Evolutionary conservation across 768 basidiomycete species (phyloP).

Genomic region (Chalciporus chontae): DNA sequence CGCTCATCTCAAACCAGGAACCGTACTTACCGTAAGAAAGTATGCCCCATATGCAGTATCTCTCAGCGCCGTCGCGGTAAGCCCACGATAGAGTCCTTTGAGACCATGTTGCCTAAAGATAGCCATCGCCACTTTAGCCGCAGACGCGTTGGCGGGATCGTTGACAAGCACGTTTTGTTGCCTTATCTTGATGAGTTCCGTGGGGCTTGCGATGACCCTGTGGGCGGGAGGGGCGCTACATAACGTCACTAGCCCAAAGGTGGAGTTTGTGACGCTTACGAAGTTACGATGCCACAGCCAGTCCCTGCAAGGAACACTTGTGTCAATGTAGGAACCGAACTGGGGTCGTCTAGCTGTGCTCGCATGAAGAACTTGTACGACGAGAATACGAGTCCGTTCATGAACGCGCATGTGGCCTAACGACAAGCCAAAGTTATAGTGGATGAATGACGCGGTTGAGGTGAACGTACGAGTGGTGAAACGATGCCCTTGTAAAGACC

Average conservation of each 20-base stretch:
- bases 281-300: slow-evolving; percentile 73
- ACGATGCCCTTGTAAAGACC: slow-evolving; percentile 75
- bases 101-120: slow-evolving; percentile 58
- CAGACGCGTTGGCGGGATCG: slow-evolving; percentile 38
- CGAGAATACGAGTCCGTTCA: slow-evolving; percentile 87
- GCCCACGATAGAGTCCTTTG: slow-evolving; percentile 72
- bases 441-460: background rate
- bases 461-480: slow-evolving; percentile 69
- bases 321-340: slow-evolving; percentile 54
- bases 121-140: slow-evolving; percentile 48
- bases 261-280: slow-evolving; percentile 45
- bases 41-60: slow-evolving; percentile 86
- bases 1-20: background rate
- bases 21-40: slow-evolving; percentile 70
- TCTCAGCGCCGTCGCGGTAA: slow-evolving; percentile 67
- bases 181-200: slow-evolving; percentile 85
- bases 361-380: slow-evolving; percentile 80
- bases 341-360: slow-evolving; percentile 48
- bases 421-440: background rate
- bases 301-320: slow-evolving; percentile 79
- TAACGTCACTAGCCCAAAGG: too few species aligned
- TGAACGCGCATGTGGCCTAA: slow-evolving; percentile 65
- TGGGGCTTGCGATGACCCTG: slow-evolving; percentile 77
- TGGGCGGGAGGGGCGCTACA: background rate
- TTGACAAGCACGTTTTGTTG: slow-evolving; percentile 55